Conservation (phyloP, 78 protist genomes). For the Dictyostelium intermedium region DNA sequence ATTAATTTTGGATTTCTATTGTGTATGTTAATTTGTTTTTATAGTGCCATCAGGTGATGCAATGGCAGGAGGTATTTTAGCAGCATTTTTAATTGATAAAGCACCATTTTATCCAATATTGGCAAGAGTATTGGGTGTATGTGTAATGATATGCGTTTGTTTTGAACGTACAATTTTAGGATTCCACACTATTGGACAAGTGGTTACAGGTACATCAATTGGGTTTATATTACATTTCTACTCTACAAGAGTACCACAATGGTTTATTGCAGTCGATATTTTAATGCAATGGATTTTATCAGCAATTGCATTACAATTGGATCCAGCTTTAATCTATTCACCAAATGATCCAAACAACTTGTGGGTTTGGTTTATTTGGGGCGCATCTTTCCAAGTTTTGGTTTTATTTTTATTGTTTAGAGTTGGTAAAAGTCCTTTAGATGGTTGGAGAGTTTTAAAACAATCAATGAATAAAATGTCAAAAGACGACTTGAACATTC, state of each 20-base stretch:
- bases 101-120: slow-evolving; percentile 74
- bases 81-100: slow-evolving; percentile 49
- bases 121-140: slow-evolving; percentile 52
- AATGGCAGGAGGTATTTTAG: slow-evolving; percentile 78
- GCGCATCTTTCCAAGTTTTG: slow-evolving; percentile 64
- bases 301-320: slow-evolving; percentile 29
- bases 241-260: slow-evolving; percentile 78
- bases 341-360: slow-evolving; percentile 72
- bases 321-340: slow-evolving; percentile 28
- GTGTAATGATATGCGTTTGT: slow-evolving; percentile 58
- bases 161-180: slow-evolving; percentile 75
- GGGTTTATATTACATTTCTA: slow-evolving; percentile 72
- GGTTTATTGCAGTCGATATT: slow-evolving; percentile 58
- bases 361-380: slow-evolving; percentile 79
- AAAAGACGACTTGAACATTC: slow-evolving; percentile 25
- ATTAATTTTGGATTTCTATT: background rate
- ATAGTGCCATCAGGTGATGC: slow-evolving; percentile 77
- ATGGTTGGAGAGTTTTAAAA: slow-evolving; percentile 51
- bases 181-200: slow-evolving; percentile 68
- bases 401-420: slow-evolving; percentile 25
- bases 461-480: slow-evolving; percentile 11
- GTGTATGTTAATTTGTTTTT: background rate
- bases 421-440: slow-evolving; percentile 35
- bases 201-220: slow-evolving; percentile 62
- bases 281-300: slow-evolving; percentile 51